These are phyloP conservation scores for Sclerotinia trifoliorum DNA, from an alignment of 2,329 filamentous ascomycete species.

Conservation along the genomic window DNA sequence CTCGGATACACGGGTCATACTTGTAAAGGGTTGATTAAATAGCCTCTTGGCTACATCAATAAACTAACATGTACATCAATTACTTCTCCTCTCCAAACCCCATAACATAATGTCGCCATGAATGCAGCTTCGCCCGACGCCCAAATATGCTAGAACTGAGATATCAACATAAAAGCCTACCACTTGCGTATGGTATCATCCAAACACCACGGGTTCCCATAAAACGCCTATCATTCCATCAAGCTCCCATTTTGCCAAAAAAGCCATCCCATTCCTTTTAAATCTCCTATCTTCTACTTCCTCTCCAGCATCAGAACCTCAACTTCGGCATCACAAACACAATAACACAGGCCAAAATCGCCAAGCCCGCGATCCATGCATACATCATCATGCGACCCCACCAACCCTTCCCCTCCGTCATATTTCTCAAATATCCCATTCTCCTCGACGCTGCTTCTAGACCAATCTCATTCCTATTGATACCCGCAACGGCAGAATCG, in stretches of 20 bases:
- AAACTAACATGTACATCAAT: neutral
- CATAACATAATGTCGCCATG: no score
- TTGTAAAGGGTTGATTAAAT: no score
- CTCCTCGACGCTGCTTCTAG: constrained; percentile 73
- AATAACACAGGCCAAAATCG: constrained; percentile 72
- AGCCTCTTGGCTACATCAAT: neutral
- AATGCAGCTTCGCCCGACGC: neutral
- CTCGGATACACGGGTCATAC: neutral
- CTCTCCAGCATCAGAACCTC: constrained; percentile 58
- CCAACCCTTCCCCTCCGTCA: constrained; percentile 88
- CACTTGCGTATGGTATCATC: constrained; percentile 22
- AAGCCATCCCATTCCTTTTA: neutral
- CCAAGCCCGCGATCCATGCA: constrained; percentile 77
- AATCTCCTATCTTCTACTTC: neutral
- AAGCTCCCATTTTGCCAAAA: neutral
- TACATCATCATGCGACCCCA: constrained; percentile 77
- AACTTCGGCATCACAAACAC: constrained; percentile 88
- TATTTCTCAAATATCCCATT: constrained; percentile 74
- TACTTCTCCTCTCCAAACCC: no score
- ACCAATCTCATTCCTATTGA: constrained; percentile 72
- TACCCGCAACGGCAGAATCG: constrained; percentile 66
- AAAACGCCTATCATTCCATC: neutral
- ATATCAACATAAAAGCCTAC: neutral
- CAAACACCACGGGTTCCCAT: constrained; percentile 2
- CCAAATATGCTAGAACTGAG: neutral